Base-by-base conservation (phyloP, 2,329 filamentous ascomycete genomes). In the Stagonosporopsis vannaccii region DNA sequence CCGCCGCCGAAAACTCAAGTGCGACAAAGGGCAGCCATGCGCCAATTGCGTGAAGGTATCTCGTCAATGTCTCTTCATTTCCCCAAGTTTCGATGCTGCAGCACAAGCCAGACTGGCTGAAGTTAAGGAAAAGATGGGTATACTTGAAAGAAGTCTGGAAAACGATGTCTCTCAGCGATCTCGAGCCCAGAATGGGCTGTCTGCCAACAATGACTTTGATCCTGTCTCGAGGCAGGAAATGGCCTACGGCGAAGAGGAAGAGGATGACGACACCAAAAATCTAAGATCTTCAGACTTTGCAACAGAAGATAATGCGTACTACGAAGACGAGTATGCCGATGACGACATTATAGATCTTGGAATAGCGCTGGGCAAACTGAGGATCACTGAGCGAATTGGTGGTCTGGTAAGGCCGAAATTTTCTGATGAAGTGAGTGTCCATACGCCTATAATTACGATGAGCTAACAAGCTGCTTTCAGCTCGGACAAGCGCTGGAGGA, bases 51-150 rank as follows among this genome's bases (percentile, higher is more conserved):
- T 74, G n/a, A 77, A 81, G 47, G 80, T 79, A 68, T 67, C 71
- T n/a, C 77, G 82, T 17, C 78, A 82, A 61, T 85, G 83, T 63
- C 73, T 90, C 33, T 91, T 90, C 69, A 81, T 91, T 32, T 85
- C 86, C 2, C 84, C 86, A 0, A 83, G 86, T 20, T 79, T 90
- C n/a, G 89, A 92, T 72, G 83, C 88, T 58, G 85, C 85, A 7
- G 86, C 86, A 49, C 88, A 90, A 73, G 81, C 87, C 64, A 87
- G 87, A 65, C 80, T 92, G 50, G 89, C 87, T 4, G 87, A 91
- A 68, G 88, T 92, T 72, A 92, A 92, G 76, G 90, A 92, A 73
- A 88, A 89, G 74, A 90, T 92, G 75, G 89, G 88, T 23, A 85
- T 84, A 8, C 77, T 92, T 17, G 90, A 92, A 75, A 81, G 86